Base-by-base conservation (phyloP, 371 early-diverging fungal genomes). In the Gilbertella persicaria region DNA sequence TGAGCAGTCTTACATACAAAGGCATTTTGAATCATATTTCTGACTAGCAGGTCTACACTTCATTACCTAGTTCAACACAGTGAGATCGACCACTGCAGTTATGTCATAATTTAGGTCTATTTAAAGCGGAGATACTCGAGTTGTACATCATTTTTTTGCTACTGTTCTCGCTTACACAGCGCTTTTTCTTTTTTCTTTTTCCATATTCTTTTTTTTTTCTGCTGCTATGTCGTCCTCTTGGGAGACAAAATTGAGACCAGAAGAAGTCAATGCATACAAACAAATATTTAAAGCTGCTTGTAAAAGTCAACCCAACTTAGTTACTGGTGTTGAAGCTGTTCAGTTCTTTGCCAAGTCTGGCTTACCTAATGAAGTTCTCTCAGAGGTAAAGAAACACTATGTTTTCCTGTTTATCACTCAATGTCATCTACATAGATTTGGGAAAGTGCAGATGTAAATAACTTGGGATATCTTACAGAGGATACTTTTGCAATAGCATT, bases 281-380 rank as follows among this genome's bases (percentile, higher is more conserved):
- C 70, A 88, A 36, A 57, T 86, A 8, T 91, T 89, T 58, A 60
- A 76, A 33, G 55, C 72, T 7, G 87, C 85, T 2, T 88, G 86
- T 58, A 63, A 60, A 14, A 69, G 72, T n/a, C 72, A 76, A 26
- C 75, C 77, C 24, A 87, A 86, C 5, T 53, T 73, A 24, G 69
- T 95, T 14, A 74, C 75, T 14, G 88, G 93, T 10, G 61, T 76
- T 17, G 78, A 80, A 47, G 92, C 92, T 14, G 92, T 89, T 10
- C 80, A 83, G 7, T 92, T 94, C 61, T 82, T 93, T 67, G 79
- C 79, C 42, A 89, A 85, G 61, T 90, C 91, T 7, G 76, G 80
- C 14, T 72, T 95, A 0, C 69, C 88, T 0, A 79, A 83, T 24
- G 60, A 64, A 8, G 59, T 74, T 8, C 74, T 94, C 17, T 82